Evolutionary conservation across 208 protist species (phyloP).

Genomic region (Tetramitus jugosus): DNA sequence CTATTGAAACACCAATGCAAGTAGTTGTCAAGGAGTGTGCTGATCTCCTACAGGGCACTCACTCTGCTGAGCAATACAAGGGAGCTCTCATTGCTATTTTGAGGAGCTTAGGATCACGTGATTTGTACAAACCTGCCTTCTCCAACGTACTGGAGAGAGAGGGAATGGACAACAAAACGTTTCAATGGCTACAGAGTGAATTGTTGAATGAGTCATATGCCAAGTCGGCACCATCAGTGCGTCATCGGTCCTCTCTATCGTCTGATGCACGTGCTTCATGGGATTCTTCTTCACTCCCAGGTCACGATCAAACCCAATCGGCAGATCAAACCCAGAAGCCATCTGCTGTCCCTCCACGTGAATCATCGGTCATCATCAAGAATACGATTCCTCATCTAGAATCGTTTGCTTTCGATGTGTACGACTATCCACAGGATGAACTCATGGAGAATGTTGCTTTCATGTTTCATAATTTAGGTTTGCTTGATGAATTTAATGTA

Average conservation of each 20-base stretch:
- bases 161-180: not conserved
- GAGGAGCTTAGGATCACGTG: not conserved
- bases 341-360: not conserved
- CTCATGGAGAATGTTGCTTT: not conserved
- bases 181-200: not conserved
- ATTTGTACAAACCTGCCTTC: constrained; percentile 6
- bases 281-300: not conserved
- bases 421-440: not conserved
- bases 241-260: not conserved
- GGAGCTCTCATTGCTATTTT: not conserved
- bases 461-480: not conserved
- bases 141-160: not conserved
- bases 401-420: not conserved
- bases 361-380: too few relatives aligned
- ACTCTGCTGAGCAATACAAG: not conserved
- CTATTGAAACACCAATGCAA: constrained; percentile 8
- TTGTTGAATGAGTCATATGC: not conserved
- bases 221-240: not conserved
- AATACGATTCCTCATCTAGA: too few relatives aligned
- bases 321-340: not conserved
- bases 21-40: not conserved
- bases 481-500: not conserved
- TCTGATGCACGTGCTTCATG: not conserved
- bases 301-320: too few relatives aligned
- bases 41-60: not conserved